Percentiles rank a stretch among this genome's conserved stretches.
Conservation (phyloP, 2,329 filamentous ascomycete genomes). For the Trichoderma sp. region DNA sequence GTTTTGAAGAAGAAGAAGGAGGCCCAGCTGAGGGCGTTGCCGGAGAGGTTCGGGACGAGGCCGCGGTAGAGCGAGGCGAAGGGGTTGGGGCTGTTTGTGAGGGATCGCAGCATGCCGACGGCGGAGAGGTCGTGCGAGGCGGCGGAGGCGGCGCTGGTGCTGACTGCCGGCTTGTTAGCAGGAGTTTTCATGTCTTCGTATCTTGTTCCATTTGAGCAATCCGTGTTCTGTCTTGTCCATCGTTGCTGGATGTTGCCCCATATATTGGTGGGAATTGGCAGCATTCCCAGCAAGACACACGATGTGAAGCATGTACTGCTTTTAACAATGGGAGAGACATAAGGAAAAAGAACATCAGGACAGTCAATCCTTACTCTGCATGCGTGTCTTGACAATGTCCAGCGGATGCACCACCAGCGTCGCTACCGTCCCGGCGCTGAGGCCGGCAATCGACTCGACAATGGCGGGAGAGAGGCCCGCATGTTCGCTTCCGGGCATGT, state of each 20-base stretch:
- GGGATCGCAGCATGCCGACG: constrained; percentile 55
- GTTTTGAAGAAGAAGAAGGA: constrained; percentile 85
- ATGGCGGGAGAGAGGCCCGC: constrained; percentile 72
- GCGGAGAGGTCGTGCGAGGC: constrained; percentile 51
- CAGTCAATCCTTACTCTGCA: constrained; percentile 68
- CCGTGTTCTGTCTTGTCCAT: not conserved
- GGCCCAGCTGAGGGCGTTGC: constrained; percentile 88
- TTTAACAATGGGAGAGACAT: not conserved
- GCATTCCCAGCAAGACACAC: not conserved
- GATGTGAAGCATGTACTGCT: not conserved
- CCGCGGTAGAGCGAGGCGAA: constrained; percentile 82
- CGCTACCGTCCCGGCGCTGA: constrained; percentile 83
- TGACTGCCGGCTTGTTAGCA: constrained; percentile 46
- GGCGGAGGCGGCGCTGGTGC: constrained; percentile 50
- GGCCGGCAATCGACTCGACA: constrained; percentile 86
- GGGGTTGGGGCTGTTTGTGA: constrained; percentile 57
- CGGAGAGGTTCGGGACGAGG: constrained; percentile 84
- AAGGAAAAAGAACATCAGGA: not conserved
- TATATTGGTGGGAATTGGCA: not conserved
- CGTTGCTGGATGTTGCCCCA: not conserved
- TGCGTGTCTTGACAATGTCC: constrained; percentile 93
- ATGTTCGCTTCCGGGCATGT: constrained; percentile 54
- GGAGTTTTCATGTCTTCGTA: not conserved
- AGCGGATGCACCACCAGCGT: constrained; percentile 90
- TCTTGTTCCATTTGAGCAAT: not conserved